Percentiles rank a stretch among this genome's conserved stretches.
These are phyloP conservation scores for Plasmodium adleri DNA, from an alignment of 169 alveolate species.

Conservation along the genomic window DNA sequence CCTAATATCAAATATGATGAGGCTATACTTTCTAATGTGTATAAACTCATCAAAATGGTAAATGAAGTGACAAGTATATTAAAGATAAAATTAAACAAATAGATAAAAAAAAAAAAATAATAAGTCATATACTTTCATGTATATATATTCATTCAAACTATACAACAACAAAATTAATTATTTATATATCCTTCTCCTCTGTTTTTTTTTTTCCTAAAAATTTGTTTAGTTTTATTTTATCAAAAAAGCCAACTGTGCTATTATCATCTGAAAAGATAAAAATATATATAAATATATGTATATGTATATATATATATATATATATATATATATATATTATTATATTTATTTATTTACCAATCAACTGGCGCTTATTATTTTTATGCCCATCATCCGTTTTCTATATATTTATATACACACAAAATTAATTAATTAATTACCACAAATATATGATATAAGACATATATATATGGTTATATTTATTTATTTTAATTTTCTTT, in stretches of 20 bases:
- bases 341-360: not conserved
- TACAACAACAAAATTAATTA: no score
- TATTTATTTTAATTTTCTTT: no score
- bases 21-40: not conserved
- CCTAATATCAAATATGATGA: not conserved
- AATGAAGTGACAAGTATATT: conserved; percentile 6
- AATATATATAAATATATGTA: not conserved
- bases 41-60: not conserved
- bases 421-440: no score
- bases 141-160: no score
- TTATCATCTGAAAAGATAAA: conserved; percentile 7
- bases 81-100: conserved; percentile 2
- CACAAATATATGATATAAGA: no score
- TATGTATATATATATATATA: not conserved
- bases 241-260: conserved; percentile 25
- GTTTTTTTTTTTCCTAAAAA: conserved; percentile 39
- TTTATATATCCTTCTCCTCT: not conserved
- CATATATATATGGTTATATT: no score
- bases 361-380: no score
- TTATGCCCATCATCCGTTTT: no score
- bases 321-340: not conserved
- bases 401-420: no score
- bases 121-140: no score
- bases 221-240: conserved; percentile 51
- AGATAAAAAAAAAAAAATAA: not conserved